These are phyloP conservation scores for Saccharomycopsis crataegensis DNA, from an alignment of 1,139 yeast genomes.

Conservation along the genomic window DNA sequence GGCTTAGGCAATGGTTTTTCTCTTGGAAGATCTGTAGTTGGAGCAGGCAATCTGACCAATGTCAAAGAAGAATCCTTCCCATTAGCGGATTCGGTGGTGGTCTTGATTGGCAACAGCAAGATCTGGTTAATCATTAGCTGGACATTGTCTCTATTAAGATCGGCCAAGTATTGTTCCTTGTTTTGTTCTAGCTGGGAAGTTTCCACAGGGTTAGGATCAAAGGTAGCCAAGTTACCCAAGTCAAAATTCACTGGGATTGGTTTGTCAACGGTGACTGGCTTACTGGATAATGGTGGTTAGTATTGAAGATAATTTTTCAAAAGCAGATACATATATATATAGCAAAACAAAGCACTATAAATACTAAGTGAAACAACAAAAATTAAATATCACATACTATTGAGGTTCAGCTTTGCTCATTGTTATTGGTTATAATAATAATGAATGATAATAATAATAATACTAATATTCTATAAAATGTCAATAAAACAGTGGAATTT, in stretches of 20 bases:
- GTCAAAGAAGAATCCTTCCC: slow-evolving; percentile 64
- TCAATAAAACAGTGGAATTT: too few species aligned
- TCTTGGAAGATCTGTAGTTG: slow-evolving; percentile 78
- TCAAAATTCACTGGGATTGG: slow-evolving; percentile 81
- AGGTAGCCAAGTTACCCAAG: slow-evolving; percentile 79
- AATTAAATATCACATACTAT: too few species aligned
- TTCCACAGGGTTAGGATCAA: slow-evolving; percentile 79
- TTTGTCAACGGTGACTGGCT: slow-evolving; percentile 82
- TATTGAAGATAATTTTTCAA: too few species aligned
- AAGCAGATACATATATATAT: too few species aligned
- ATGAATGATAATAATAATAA: too few species aligned
- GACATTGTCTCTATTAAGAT: slow-evolving; percentile 84
- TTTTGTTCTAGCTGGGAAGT: slow-evolving; percentile 44
- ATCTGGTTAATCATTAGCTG: slow-evolving; percentile 88
- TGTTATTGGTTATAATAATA: too few species aligned
- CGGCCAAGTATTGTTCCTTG: slow-evolving; percentile 57
- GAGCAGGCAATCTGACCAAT: slow-evolving; percentile 78
- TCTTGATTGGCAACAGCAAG: slow-evolving; percentile 78
- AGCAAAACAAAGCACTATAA: too few species aligned
- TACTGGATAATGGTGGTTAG: slow-evolving; percentile 21
- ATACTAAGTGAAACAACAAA: too few species aligned
- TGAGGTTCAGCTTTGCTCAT: too few species aligned
- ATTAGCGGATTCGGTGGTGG: slow-evolving; percentile 68
- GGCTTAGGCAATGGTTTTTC: slow-evolving; percentile 93
- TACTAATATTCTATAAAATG: too few species aligned